Conservation (phyloP, 345 rosid genomes). For the Durio zibethinus region DNA sequence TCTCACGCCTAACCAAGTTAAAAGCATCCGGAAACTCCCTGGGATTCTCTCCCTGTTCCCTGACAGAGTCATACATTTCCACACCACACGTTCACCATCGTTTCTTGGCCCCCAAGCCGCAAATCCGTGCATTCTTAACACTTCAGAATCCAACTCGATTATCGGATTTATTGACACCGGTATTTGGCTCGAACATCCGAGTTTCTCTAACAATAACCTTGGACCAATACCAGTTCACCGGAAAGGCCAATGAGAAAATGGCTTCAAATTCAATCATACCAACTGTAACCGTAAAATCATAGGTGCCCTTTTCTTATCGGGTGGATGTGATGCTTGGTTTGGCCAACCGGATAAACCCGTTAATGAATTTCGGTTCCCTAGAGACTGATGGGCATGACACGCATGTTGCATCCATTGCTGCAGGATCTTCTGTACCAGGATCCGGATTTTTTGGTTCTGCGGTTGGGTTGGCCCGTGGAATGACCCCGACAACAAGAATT, state of each 20-base stretch:
- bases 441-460: constrained; percentile 20
- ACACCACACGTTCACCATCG: constrained; percentile 26
- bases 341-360: neutral
- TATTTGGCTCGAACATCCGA: constrained; percentile 18
- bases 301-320: constrained; percentile 12
- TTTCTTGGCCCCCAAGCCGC: constrained; percentile 16
- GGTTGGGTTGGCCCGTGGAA: constrained; percentile 19
- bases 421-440: constrained; percentile 2
- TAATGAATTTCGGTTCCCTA: neutral
- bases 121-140: neutral
- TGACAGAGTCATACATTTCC: constrained; percentile 12
- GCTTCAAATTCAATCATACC: neutral
- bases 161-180: constrained; percentile 19
- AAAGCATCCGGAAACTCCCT: neutral
- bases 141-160: neutral
- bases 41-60: constrained; percentile 9
- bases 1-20: constrained; percentile 2
- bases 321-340: constrained; percentile 11
- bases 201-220: constrained; percentile 7
- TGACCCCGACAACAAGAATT: constrained; percentile 24
- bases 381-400: constrained; percentile 27
- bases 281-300: constrained; percentile 23
- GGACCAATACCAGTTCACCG: constrained; percentile 10
- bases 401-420: constrained; percentile 27
- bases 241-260: constrained; percentile 20